Evolutionary conservation across 768 basidiomycete species (phyloP).

Genomic region (Crassisporium funariophilum): DNA sequence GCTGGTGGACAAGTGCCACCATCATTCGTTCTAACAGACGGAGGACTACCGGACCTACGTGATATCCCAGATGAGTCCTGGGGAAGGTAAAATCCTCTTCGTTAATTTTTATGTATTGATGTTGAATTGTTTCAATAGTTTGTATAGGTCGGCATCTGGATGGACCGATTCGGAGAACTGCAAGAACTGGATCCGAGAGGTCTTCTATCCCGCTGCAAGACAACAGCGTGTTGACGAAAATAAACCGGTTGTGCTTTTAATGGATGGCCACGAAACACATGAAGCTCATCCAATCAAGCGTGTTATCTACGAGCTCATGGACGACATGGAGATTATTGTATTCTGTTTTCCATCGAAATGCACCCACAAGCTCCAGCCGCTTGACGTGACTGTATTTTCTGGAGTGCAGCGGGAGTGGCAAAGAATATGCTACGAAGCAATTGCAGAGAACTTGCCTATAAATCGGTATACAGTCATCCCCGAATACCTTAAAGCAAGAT

Average conservation of each 20-base stretch:
- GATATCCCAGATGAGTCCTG: slow-evolving; percentile 1
- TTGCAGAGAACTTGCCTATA: slow-evolving; percentile 5
- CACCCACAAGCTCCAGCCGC: slow-evolving; percentile 38
- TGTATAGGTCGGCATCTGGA: slow-evolving; percentile 29
- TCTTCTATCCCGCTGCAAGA: slow-evolving; percentile 31
- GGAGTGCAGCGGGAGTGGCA: slow-evolving; percentile 9
- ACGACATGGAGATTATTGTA: slow-evolving; percentile 24
- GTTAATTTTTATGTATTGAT: background rate
- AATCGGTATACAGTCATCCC: slow-evolving; percentile 16
- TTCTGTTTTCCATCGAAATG: slow-evolving; percentile 35
- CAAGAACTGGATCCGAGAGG: slow-evolving; percentile 29
- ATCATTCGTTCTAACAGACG: slow-evolving; percentile 31
- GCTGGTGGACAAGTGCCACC: slow-evolving; percentile 27
- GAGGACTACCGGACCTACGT: slow-evolving; percentile 6
- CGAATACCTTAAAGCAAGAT: slow-evolving; percentile 5
- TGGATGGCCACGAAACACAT: slow-evolving; percentile 42
- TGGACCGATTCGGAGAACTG: slow-evolving; percentile 35
- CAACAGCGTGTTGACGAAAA: slow-evolving; percentile 7
- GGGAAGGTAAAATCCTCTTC: slow-evolving; percentile 3
- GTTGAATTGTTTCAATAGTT: slow-evolving; percentile 14
- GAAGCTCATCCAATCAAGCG: slow-evolving; percentile 16
- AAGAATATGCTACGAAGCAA: background rate
- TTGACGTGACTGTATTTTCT: slow-evolving; percentile 35
- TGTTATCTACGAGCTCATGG: slow-evolving; percentile 9
- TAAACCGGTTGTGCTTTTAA: slow-evolving; percentile 31